Conservation (phyloP, 1,139 yeast species). For the Pichia sp. region DNA sequence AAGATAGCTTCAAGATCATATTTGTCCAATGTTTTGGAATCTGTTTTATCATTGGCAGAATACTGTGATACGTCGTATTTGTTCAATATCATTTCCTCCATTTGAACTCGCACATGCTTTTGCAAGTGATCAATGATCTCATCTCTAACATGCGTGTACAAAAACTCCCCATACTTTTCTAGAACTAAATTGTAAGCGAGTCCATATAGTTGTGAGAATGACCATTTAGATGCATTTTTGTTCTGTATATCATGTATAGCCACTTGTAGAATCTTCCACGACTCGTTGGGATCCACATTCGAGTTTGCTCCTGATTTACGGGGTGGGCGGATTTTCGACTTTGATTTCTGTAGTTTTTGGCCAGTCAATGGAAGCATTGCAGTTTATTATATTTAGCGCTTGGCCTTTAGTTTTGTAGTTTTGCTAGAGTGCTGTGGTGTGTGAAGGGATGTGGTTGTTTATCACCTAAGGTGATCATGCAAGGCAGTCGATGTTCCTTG, state of each 20-base stretch:
- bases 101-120: slow-evolving; percentile 14
- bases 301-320: slow-evolving; percentile 35
- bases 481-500: too few relatives aligned
- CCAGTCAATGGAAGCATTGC: slow-evolving; percentile 10
- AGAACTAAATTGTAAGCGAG: slow-evolving; percentile 75
- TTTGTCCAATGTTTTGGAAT: slow-evolving; percentile 1
- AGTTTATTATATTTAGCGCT: too few relatives aligned
- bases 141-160: slow-evolving; percentile 57
- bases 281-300: slow-evolving; percentile 54
- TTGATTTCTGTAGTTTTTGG: slow-evolving; percentile 23
- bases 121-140: slow-evolving; percentile 47
- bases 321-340: slow-evolving; percentile 69
- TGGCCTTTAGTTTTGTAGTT: too few relatives aligned
- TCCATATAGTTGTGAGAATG: slow-evolving; percentile 81
- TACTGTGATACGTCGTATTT: too few relatives aligned
- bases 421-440: too few relatives aligned
- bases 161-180: slow-evolving; percentile 60
- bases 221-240: slow-evolving; percentile 66
- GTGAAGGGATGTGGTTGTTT: too few relatives aligned
- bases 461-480: too few relatives aligned
- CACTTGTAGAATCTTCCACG: slow-evolving; percentile 65
- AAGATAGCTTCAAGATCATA: slow-evolving; percentile 32
- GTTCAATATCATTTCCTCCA: slow-evolving; percentile 4
- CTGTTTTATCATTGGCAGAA: slow-evolving; percentile 2
- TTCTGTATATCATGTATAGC: slow-evolving; percentile 75